These are phyloP conservation scores for Tulasnella sp. DNA, from an alignment of 768 basidiomycete species.

Conservation along the genomic window DNA sequence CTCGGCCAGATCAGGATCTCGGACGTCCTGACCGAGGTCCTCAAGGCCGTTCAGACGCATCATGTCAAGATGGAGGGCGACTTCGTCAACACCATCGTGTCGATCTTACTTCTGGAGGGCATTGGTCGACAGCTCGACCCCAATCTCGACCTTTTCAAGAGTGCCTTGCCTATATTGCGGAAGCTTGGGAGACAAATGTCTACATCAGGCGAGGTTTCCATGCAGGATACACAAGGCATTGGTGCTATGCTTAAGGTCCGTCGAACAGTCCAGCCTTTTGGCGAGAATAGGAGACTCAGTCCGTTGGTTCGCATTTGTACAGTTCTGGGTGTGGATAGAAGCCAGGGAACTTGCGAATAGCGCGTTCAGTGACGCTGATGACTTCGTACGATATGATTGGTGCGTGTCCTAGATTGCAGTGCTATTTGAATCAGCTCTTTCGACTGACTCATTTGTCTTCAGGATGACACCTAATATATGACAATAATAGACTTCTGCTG, in stretches of 20 bases:
- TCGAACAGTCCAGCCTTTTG: background rate
- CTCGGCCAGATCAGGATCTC: constrained; percentile 95
- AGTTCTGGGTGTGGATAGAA: constrained; percentile 93
- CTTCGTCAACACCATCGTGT: constrained; percentile 96
- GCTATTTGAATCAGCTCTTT: background rate
- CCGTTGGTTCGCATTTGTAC: constrained; percentile 15
- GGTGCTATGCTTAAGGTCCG: constrained; percentile 81
- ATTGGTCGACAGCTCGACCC: constrained; percentile 94
- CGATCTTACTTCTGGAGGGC: constrained; percentile 85
- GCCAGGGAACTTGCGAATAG: constrained; percentile 76
- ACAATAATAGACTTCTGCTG: constrained; percentile 12
- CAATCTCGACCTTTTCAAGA: constrained; percentile 85
- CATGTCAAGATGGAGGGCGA: constrained; percentile 99
- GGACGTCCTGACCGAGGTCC: constrained; percentile 81
- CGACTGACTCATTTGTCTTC: constrained; percentile 18
- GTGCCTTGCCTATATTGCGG: constrained; percentile 84
- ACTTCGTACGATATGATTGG: constrained; percentile 80
- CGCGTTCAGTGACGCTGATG: constrained; percentile 71
- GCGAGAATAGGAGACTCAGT: background rate
- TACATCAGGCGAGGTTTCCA: constrained; percentile 43
- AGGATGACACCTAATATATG: constrained; percentile 42
- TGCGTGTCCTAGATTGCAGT: constrained; percentile 31
- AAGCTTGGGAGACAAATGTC: constrained; percentile 90
- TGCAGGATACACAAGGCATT: constrained; percentile 54
- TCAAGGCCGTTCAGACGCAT: constrained; percentile 74